Evolutionary conservation across 2,329 filamentous ascomycete genomes (phyloP).

Genomic region (Lithohypha guttulata): DNA sequence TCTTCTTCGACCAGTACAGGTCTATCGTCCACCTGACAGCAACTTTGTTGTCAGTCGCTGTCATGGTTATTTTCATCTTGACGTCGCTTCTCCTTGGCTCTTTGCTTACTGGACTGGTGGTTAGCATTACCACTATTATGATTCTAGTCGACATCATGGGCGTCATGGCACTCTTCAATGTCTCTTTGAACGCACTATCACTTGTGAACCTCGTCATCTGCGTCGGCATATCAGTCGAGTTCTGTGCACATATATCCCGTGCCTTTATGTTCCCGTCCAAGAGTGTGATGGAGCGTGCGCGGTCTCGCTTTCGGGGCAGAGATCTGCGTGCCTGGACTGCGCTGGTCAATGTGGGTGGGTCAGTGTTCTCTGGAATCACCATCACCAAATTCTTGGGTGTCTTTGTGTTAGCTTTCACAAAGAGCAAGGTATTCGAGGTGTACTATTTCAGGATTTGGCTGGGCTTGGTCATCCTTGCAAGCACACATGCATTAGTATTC

Average conservation of each 20-base stretch:
- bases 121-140: constrained; percentile 84
- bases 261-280: constrained; percentile 90
- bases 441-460: constrained; percentile 99
- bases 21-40: constrained; percentile 71
- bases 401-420: constrained; percentile 81
- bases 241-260: constrained; percentile 91
- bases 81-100: constrained; percentile 75
- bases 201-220: constrained; percentile 96
- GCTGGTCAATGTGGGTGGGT: constrained; percentile 85
- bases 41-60: constrained; percentile 67
- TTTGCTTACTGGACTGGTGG: constrained; percentile 65
- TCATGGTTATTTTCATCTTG: constrained; percentile 75
- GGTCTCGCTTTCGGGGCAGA: constrained; percentile 64
- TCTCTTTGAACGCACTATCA: constrained; percentile 88
- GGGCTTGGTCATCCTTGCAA: constrained; percentile 79
- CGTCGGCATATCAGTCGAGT: constrained; percentile 91
- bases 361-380: constrained; percentile 92
- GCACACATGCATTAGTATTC: constrained; percentile 79
- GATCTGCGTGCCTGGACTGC: constrained; percentile 87
- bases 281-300: constrained; percentile 69
- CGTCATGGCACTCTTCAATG: constrained; percentile 78
- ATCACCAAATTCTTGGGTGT: constrained; percentile 92
- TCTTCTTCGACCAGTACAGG: constrained; percentile 97
- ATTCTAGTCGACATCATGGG: constrained; percentile 88
- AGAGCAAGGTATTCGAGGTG: constrained; percentile 97